These are phyloP conservation scores for Hygrophorus russula DNA, from an alignment of 768 basidiomycete genomes.

Conservation along the genomic window DNA sequence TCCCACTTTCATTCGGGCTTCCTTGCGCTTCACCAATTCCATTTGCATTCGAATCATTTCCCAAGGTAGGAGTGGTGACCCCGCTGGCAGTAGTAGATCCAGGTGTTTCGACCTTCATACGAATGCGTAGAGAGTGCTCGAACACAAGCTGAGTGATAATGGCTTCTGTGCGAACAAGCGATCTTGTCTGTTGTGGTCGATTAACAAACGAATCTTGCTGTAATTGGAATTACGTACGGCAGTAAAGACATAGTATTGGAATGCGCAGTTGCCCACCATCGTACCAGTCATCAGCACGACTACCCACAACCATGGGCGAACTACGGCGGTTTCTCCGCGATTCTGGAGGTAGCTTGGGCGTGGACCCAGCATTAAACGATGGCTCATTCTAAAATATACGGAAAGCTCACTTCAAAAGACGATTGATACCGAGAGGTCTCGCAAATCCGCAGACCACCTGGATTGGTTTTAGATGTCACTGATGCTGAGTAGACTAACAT, in stretches of 20 bases:
- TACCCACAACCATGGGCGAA: constrained; percentile 68
- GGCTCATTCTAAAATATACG: not conserved
- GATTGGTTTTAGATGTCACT: not conserved
- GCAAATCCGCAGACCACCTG: constrained; percentile 18
- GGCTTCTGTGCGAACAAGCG: constrained; percentile 31
- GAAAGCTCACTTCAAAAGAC: constrained; percentile 23
- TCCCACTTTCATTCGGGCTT: not conserved
- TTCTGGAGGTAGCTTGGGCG: constrained; percentile 45
- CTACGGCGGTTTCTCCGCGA: constrained; percentile 30
- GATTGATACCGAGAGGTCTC: constrained; percentile 30
- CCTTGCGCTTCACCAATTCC: not conserved
- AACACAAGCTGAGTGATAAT: constrained; percentile 30
- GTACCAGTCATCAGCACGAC: constrained; percentile 38
- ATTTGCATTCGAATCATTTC: not conserved
- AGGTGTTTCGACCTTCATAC: constrained; percentile 35
- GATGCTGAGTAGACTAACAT: not conserved
- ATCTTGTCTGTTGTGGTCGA: constrained; percentile 24
- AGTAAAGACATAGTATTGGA: constrained; percentile 45
- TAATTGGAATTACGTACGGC: constrained; percentile 26
- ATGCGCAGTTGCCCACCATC: constrained; percentile 25
- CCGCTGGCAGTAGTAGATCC: not conserved
- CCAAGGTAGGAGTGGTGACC: not conserved
- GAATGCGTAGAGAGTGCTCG: constrained; percentile 44
- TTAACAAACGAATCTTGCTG: not conserved
- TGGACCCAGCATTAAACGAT: not conserved